Evolutionary conservation across 495 filamentous ascomycete species (phyloP).

Genomic region (Glonium stellatum): DNA sequence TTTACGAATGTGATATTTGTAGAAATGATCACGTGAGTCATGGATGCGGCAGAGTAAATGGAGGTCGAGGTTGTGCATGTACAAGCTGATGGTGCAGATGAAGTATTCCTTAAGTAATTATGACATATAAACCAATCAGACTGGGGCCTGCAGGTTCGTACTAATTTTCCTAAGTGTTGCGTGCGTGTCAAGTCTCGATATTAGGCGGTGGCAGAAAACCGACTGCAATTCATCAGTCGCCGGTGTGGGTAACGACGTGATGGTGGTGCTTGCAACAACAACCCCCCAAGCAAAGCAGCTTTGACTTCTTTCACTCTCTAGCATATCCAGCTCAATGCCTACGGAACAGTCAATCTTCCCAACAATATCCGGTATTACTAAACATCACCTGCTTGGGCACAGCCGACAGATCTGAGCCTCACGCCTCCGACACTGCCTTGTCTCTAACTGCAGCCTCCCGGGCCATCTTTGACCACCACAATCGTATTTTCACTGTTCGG

Average conservation of each 20-base stretch:
- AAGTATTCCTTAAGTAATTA: too few relatives aligned
- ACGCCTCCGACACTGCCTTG: conserved; percentile 17
- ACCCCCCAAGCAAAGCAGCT: not conserved
- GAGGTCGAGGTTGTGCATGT: too few relatives aligned
- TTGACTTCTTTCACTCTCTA: not conserved
- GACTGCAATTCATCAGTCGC: too few relatives aligned
- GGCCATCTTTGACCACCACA: conserved; percentile 9
- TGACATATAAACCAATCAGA: too few relatives aligned
- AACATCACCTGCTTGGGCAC: not conserved
- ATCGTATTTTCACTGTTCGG: conserved; percentile 10
- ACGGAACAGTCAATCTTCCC: not conserved
- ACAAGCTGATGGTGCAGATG: too few relatives aligned
- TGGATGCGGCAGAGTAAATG: too few relatives aligned
- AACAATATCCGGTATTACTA: not conserved
- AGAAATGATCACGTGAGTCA: too few relatives aligned
- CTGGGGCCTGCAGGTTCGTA: too few relatives aligned
- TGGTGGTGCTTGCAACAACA: not conserved
- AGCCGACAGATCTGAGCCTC: not conserved
- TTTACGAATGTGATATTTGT: too few relatives aligned
- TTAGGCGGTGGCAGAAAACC: too few relatives aligned
- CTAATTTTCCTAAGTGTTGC: too few relatives aligned
- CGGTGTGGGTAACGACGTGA: not conserved
- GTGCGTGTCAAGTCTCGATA: too few relatives aligned
- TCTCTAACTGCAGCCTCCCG: conserved; percentile 21
- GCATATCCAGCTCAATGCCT: not conserved